Base-by-base conservation (phyloP, 345 rosid genomes). In the Sisymbrium irio region DNA sequence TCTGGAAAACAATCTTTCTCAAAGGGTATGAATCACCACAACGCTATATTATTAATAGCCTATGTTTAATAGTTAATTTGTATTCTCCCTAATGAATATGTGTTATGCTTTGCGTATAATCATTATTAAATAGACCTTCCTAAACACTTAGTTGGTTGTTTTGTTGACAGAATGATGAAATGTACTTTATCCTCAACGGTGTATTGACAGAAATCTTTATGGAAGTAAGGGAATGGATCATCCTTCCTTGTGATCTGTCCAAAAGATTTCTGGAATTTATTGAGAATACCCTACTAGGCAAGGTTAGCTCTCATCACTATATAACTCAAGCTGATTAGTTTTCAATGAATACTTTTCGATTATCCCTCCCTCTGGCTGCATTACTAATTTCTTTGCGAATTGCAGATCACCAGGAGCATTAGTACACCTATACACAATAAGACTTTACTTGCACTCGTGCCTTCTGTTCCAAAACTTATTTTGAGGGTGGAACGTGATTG, bases 391-490 rank as follows among this genome's bases (percentile, higher is more conserved):
- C 12, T 39, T 46, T 59, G 44, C 70, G 20, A 59, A 60, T 75
- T 77, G 77, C 83, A 91, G 97, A 65, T 62, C 27, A 65, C 81
- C 78, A 78, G 83, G 53, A 79, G 71, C 66, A 76, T 41, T 15
- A 75, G 73, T 65, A 85, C 77, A 83, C 69, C 78, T 45, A 53
- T 49, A 37, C 72, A 78, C 47, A 85, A 83, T 39, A 87, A 86
- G 60, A 86, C 79, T 70, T 61, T 84, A 47, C 77, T 79, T 45
- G 49, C 71, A 32, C 79, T 94, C 37, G 69, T 89, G 65, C 84
- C 86, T 33, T 94, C 79, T 80, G 72, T 89, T 61, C 89, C 97
- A 63, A 87, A 84, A 77, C 90, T 89, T 71, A 59, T 85, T 42
- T 73, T 68, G 25, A 82, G 77, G 55, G 81, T 85, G 69, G 67